phyloP scores from a whole-genome alignment of 805 yeast species.

The Ogataea pini region DNA sequence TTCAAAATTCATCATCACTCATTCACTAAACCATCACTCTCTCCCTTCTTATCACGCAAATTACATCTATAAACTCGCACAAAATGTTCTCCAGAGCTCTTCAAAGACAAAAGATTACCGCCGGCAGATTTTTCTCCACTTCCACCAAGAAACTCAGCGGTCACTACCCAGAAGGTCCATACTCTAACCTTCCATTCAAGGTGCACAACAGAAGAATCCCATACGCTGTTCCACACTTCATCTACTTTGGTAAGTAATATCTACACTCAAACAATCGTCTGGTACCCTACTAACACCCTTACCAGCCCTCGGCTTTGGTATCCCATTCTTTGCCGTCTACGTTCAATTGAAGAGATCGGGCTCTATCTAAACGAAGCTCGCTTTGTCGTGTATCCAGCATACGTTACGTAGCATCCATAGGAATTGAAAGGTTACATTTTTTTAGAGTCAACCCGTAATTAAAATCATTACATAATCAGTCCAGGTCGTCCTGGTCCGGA shows the following conservation, averaged over 20 bases:
- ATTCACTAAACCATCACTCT: neutral
- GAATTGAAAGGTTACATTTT: constrained; percentile 2
- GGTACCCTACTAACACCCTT: constrained; percentile 9
- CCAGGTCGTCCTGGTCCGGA: constrained; percentile 11
- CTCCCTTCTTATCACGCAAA: neutral
- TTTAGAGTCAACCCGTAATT: neutral
- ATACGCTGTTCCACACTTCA: constrained; percentile 77
- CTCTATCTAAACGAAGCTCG: constrained; percentile 34
- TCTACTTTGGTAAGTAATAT: constrained; percentile 58
- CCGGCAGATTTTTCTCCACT: constrained; percentile 54
- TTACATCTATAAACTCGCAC: constrained; percentile 4
- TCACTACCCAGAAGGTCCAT: constrained; percentile 74
- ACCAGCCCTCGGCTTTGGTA: constrained; percentile 55
- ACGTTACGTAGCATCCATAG: constrained; percentile 6
- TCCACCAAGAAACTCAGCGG: constrained; percentile 44
- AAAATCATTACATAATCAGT: constrained; percentile 1
- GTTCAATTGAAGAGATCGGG: constrained; percentile 92
- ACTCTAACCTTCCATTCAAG: constrained; percentile 91
- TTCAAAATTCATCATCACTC: neutral
- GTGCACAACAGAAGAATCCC: constrained; percentile 93
- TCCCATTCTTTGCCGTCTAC: constrained; percentile 77
- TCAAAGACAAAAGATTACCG: constrained; percentile 25
- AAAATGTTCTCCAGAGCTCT: constrained; percentile 35
- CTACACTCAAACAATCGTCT: neutral
- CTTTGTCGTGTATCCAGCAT: constrained; percentile 3